These are phyloP conservation scores for Phytophthora hibernalis DNA, from an alignment of 352 stramenopile species.

Conservation along the genomic window DNA sequence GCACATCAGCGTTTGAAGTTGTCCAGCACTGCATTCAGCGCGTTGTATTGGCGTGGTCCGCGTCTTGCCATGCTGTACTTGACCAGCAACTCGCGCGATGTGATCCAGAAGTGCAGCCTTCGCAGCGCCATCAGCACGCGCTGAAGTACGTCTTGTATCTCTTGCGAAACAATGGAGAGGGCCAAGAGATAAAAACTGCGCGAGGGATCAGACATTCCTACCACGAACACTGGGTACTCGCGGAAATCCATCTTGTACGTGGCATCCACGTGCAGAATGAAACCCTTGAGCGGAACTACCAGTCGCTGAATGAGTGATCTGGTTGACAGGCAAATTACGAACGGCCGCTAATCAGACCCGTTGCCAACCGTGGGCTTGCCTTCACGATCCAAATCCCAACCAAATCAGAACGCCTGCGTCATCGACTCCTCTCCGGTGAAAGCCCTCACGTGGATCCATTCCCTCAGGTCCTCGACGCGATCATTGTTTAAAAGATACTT, in stretches of 20 bases:
- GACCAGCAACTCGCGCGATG: no score
- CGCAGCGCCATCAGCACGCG: no score
- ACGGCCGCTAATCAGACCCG: not conserved
- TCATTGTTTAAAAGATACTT: not conserved
- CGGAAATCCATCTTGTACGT: conserved; percentile 2
- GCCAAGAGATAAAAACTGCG: not conserved
- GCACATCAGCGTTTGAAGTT: no score
- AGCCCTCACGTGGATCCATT: not conserved
- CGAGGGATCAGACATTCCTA: not conserved
- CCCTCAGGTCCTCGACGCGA: not conserved
- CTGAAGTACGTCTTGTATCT: no score
- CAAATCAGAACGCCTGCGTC: not conserved
- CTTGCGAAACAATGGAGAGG: no score
- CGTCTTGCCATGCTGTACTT: no score
- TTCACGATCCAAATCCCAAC: not conserved
- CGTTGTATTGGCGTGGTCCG: no score
- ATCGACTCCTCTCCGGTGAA: not conserved
- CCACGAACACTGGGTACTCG: not conserved
- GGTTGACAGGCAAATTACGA: not conserved
- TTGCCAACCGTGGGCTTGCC: not conserved
- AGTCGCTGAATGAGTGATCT: not conserved
- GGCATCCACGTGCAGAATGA: not conserved
- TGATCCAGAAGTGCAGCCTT: no score
- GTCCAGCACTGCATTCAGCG: no score
- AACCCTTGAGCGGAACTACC: not conserved